Percentiles rank a stretch among this genome's conserved stretches.
Evolutionary conservation across 768 basidiomycete genomes (phyloP).

Genomic region (Dentipellis fragilis): DNA sequence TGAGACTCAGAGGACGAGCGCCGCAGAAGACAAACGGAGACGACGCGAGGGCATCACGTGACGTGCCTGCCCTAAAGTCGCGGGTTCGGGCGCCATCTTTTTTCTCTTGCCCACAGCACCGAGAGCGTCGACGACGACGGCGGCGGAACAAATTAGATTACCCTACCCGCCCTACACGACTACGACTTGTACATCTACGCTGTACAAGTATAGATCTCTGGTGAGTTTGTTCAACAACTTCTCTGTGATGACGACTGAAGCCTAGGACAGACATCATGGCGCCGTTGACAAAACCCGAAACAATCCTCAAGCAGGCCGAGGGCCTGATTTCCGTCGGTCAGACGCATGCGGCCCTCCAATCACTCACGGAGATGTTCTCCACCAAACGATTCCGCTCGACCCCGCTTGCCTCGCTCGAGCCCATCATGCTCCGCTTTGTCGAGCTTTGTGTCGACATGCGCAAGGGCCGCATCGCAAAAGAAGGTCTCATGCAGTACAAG

Average conservation of each 20-base stretch:
- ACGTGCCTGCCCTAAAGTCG: too few relatives aligned
- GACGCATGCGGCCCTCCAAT: slow-evolving; percentile 81
- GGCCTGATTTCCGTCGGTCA: slow-evolving; percentile 90
- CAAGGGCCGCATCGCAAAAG: slow-evolving; percentile 88
- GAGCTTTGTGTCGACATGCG: slow-evolving; percentile 94
- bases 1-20: too few relatives aligned
- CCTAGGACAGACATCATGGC: slow-evolving; percentile 44
- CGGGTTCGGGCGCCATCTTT: too few relatives aligned
- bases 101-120: too few relatives aligned
- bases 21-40: too few relatives aligned
- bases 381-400: slow-evolving; percentile 93
- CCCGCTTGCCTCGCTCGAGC: slow-evolving; percentile 80
- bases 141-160: too few relatives aligned
- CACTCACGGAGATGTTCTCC: slow-evolving; percentile 84
- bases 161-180: too few relatives aligned
- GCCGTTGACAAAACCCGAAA: slow-evolving; percentile 85
- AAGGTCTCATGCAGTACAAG: slow-evolving; percentile 95
- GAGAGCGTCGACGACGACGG: too few relatives aligned
- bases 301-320: slow-evolving; percentile 87
- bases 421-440: slow-evolving; percentile 92
- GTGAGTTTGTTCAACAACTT: too few relatives aligned
- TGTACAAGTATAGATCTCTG: too few relatives aligned
- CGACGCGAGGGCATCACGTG: too few relatives aligned
- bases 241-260: not conserved
- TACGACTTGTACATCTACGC: too few relatives aligned